Base-by-base conservation (phyloP, 2,329 filamentous ascomycete genomes). In the Trichoderma sp. region DNA sequence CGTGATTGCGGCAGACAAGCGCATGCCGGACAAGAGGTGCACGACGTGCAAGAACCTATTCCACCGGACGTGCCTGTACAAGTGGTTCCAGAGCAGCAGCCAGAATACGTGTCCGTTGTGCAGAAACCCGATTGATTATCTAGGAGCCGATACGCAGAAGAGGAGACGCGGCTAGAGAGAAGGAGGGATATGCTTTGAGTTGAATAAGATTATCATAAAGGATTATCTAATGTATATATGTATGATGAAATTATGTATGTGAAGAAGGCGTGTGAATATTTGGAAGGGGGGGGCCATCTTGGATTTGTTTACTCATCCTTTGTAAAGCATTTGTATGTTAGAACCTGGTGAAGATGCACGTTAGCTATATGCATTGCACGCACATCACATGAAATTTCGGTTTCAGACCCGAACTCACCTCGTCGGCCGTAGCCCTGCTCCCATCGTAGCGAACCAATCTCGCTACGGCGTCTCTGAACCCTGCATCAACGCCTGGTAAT, bases 61-160 rank as follows among this genome's bases (percentile, higher is more conserved):
- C 83, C 95, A 99, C 79, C 87, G 90, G 1, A 87, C 87, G 2
- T 99, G 95, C 80, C 80, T 99, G 80, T 97, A 93, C 82, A 94
- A 94, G 80, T 99, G 95, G 95, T 98, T 99, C 83, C 92, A 92
- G 84, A 94, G 86, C 73, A 97, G 93, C 77, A 96, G 92, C 78
- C 90, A 92, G 75, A 95, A 92, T 74, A 94, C 91, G 58, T 99
- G 95, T 79, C 95, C 95, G 57, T 82, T 99, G 71, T 99, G 95
- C 80, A 86, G 95, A 73, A 97, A 96, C 77, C 90, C 91, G 25
- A 97, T 97, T 77, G 86, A 88, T 64, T 89, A 88, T 58, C 67
- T 81, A 19, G 81, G 81, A 0, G 75, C 80, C 7, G 80, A 82
- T 67, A 80, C 79, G 53, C 72, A 72, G 10, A 80, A 77, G 76